Conservation (phyloP, 2,329 filamentous ascomycete genomes). For the Lasiodiplodia gonubiensis region DNA sequence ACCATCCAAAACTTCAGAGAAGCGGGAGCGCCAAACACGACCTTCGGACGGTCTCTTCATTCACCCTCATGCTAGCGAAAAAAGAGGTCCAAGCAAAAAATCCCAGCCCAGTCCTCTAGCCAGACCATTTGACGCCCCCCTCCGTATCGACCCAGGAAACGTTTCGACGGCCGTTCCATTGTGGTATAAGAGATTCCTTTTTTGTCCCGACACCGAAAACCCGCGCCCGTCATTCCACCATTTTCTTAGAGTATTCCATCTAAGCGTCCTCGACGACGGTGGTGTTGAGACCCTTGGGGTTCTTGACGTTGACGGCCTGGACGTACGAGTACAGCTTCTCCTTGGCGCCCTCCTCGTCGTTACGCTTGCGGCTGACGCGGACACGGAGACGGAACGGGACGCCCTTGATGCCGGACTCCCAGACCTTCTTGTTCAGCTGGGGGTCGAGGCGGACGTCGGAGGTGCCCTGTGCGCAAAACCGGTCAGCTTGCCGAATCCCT, state of each 20-base stretch:
- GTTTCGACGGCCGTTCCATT: not conserved
- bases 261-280: slow-evolving; percentile 77
- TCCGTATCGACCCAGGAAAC: not conserved
- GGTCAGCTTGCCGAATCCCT: not conserved
- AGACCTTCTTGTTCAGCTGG: slow-evolving; percentile 99
- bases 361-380: slow-evolving; percentile 99
- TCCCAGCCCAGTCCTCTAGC: not conserved
- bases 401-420: slow-evolving; percentile 99
- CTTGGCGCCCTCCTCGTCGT: slow-evolving; percentile 99
- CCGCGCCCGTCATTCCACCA: not conserved
- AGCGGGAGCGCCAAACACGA: slow-evolving; percentile 11
- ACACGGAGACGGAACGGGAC: slow-evolving; percentile 96
- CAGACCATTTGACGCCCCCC: slow-evolving; percentile 5
- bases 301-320: slow-evolving; percentile 99
- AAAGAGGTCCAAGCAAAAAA: slow-evolving; percentile 8
- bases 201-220: not conserved
- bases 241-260: slow-evolving; percentile 31
- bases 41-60: slow-evolving; percentile 18
- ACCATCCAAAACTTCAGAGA: not conserved
- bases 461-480: slow-evolving; percentile 72
- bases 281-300: slow-evolving; percentile 96
- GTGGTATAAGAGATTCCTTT: slow-evolving; percentile 10
- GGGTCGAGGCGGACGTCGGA: slow-evolving; percentile 97
- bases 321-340: slow-evolving; percentile 99
- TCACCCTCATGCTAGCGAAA: slow-evolving; percentile 12